Evolutionary conservation across 2,329 filamentous ascomycete genomes (phyloP), one percentile per base, ranked within the genome.

Genomic region (Cryphonectria radicalis): DNA sequence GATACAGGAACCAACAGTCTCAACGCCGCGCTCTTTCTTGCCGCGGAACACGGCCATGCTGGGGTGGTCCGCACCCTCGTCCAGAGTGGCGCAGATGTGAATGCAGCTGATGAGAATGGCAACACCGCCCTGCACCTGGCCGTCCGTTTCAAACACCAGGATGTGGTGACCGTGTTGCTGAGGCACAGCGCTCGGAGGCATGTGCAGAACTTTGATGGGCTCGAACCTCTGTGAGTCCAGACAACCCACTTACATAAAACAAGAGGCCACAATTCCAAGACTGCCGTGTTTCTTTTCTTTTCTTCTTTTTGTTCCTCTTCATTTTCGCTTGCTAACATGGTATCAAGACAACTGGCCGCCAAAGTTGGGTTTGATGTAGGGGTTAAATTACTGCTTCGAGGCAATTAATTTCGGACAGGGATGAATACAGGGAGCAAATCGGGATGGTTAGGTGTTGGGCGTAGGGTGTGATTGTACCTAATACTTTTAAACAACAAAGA

Each of bases 31-130:
- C 50, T 55, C 50, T 55, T 55, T 55, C 50, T 55, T 10, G 50
- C 50, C 3, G 50, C 50, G 4, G 50, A 55, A 55, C 50, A 55
- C n/a, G 50, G 50, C n/a, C 50, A 55, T 17, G 50, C 50, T 7
- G 50, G 50, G n/a, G 50, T 55, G 50, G 50, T 55, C n/a, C 50
- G 50, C 8, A 55, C 50, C 50, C 50, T 55, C 50, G 50, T 55
- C 3, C n/a, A 55, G n/a, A 55, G 50, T 22, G 50, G 50, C 10
- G 50, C 50, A 22, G 50, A 55, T 55, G 50, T 55, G 22, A 25
- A 55, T 25, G 50, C 50, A 8, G 10, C 3, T 6, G 50, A 55
- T 25, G 50, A 55, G n/a, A 55, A 55, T 55, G 50, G 50, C n/a
- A 25, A 55, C 13, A 55, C 50, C n/a, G n/a, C 50, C 50, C 50